Conservation (phyloP, 148 eudicot genomes). For the Rhododendron ferrugineum region DNA sequence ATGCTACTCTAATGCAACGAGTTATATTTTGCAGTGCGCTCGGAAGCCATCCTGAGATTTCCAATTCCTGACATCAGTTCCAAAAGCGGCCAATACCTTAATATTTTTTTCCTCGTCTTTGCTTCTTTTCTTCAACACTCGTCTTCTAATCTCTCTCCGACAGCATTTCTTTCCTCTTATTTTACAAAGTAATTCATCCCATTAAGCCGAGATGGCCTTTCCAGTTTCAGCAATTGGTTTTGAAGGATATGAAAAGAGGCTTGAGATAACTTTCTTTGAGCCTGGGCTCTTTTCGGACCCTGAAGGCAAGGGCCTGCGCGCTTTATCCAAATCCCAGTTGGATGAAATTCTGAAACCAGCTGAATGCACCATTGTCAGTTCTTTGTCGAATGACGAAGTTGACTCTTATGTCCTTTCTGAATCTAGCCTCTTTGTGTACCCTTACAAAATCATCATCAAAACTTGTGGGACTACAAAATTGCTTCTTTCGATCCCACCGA, state of each 20-base stretch:
- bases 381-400: constrained; percentile 43
- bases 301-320: constrained; percentile 45
- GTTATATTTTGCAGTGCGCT: constrained; percentile 41
- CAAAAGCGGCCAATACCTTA: constrained; percentile 7
- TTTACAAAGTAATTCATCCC: not conserved
- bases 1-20: not conserved
- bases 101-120: not conserved
- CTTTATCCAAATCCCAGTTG: constrained; percentile 46
- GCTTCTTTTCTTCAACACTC: constrained; percentile 1
- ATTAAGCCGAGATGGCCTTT: constrained; percentile 32
- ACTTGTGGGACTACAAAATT: constrained; percentile 74
- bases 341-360: constrained; percentile 57
- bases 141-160: constrained; percentile 12
- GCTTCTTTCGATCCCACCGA: constrained; percentile 53
- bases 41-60: constrained; percentile 65
- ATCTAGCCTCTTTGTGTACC: constrained; percentile 70
- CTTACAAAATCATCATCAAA: constrained; percentile 63
- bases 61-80: constrained; percentile 5
- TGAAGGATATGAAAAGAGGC: constrained; percentile 73
- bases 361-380: constrained; percentile 63
- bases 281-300: constrained; percentile 40
- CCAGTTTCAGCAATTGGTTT: constrained; percentile 57
- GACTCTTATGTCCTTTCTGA: constrained; percentile 74
- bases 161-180: not conserved
- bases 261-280: constrained; percentile 51